Evolutionary conservation across 176 grass and related monocot genomes (phyloP).

Genomic region (Bonia amplexicaulis): DNA sequence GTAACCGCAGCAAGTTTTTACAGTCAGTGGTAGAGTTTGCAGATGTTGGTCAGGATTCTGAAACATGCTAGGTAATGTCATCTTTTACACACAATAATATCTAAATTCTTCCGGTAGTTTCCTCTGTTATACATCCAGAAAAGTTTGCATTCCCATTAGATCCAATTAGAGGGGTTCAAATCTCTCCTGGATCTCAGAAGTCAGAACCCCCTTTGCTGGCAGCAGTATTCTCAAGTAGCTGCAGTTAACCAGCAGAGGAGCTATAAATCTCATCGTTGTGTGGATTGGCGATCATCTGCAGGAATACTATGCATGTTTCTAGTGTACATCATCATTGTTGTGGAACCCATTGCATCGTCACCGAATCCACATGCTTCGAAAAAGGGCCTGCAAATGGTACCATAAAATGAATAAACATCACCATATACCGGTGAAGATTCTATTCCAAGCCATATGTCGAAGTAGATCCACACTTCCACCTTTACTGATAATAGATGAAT

Average conservation of each 20-base stretch:
- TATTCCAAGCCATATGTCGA: background rate
- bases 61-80: background rate
- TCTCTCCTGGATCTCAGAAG: background rate
- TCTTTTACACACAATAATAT: background rate
- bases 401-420: slow-evolving; percentile 1
- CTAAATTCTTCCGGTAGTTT: background rate
- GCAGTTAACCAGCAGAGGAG: background rate
- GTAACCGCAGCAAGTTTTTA: background rate
- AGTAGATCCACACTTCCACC: background rate
- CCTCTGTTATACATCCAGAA: background rate
- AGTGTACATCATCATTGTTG: slow-evolving; percentile 99
- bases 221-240: background rate
- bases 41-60: background rate
- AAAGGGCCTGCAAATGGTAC: slow-evolving; percentile 53
- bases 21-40: background rate
- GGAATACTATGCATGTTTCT: slow-evolving; percentile 31
- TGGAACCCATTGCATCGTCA: slow-evolving; percentile 69
- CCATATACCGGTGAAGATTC: background rate
- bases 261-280: background rate
- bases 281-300: background rate
- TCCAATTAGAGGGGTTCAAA: background rate
- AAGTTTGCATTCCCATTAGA: background rate
- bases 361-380: slow-evolving; percentile 79
- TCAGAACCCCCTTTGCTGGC: background rate
- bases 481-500: background rate